Evolutionary conservation across 352 stramenopile genomes (phyloP).

Genomic region (Globisporangium mamillatum): DNA sequence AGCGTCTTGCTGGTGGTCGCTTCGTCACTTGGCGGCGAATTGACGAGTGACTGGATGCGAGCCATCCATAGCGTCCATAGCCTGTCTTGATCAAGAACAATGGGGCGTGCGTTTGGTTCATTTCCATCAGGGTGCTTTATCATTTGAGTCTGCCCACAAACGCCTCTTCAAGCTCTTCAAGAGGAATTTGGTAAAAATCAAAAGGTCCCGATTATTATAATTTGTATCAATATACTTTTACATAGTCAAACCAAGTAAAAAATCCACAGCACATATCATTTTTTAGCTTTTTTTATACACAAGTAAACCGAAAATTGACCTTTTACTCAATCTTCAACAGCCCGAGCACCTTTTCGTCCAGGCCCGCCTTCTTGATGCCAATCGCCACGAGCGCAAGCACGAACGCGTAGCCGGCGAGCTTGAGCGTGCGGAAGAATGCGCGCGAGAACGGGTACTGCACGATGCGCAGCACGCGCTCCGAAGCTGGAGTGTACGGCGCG

Average conservation of each 20-base stretch:
- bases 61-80: not conserved
- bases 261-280: not conserved
- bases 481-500: conserved; percentile 35
- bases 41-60: not conserved
- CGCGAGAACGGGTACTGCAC: conserved; percentile 47
- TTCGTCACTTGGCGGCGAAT: not conserved
- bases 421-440: not conserved
- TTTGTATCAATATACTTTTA: not conserved
- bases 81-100: too few species aligned
- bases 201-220: not conserved
- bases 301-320: not conserved
- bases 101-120: not conserved
- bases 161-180: not conserved
- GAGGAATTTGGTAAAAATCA: not conserved
- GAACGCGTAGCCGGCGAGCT: conserved; percentile 2
- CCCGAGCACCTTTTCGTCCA: not conserved
- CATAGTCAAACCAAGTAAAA: not conserved
- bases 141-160: not conserved
- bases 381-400: not conserved
- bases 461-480: conserved; percentile 37
- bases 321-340: conserved; percentile 1
- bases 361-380: conserved; percentile 1
- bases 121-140: not conserved
- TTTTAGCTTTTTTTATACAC: not conserved
- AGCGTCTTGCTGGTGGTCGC: not conserved